Conservation (phyloP, 1,284 basidiomycete species). For the Wallemia hederae region DNA sequence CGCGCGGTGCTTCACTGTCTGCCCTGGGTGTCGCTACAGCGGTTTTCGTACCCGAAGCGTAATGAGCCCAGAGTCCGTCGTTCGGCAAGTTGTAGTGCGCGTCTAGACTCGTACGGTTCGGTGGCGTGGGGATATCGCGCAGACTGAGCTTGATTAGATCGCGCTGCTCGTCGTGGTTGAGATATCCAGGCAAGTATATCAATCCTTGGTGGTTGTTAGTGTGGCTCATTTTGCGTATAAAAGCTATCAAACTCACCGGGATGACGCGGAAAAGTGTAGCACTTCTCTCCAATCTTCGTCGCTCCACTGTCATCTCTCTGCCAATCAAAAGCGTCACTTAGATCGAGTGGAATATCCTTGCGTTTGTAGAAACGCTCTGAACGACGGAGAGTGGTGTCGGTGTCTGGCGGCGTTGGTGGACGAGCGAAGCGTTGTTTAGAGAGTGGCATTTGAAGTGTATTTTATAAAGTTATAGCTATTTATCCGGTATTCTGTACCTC, state of each 20-base stretch:
- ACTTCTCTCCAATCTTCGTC: neutral
- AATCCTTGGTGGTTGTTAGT: neutral
- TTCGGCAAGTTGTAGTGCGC: neutral
- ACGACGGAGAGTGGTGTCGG: neutral
- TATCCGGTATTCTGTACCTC: too few relatives aligned
- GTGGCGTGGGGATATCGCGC: neutral
- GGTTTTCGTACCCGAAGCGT: neutral
- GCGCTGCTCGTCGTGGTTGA: neutral
- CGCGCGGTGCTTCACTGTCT: neutral
- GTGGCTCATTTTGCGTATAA: neutral
- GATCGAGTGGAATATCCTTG: neutral
- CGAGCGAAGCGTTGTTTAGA: neutral
- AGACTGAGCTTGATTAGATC: neutral
- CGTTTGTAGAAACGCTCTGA: neutral
- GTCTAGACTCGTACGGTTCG: neutral
- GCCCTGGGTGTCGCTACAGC: neutral
- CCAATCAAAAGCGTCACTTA: neutral
- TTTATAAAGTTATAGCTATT: too few relatives aligned
- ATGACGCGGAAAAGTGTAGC: neutral
- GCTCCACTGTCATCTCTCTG: neutral
- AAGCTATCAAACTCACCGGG: neutral
- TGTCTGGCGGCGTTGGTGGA: neutral
- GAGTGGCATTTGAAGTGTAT: neutral
- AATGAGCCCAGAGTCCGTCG: neutral
- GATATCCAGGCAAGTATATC: neutral